Evolutionary conservation across 1,139 yeast genomes (phyloP), one percentile per base, ranked within the genome.

Genomic region (Pneumocystis wakefieldiae): DNA sequence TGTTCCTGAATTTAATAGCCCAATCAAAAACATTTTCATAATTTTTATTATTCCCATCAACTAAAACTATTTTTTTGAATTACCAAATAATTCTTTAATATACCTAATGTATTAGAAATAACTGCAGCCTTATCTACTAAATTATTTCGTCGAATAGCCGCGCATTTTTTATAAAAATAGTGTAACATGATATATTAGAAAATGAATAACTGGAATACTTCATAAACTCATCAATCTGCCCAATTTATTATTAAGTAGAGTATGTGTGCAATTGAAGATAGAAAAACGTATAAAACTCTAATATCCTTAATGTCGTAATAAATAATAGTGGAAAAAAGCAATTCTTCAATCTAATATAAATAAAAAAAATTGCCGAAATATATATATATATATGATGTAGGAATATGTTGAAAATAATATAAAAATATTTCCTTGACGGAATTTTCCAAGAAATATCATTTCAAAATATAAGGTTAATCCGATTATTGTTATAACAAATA

Each of bases 121-220:
- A 62, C 85, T 82, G n/a, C 67, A 83, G 81, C 66, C 85, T 82
- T 64, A 28, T 28, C 29, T 28, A 28, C 4, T n/a, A n/a, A n/a
- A 28, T 28, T 28, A 28, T 28, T 28, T 28, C 4, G 29, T 4
- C 29, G 29, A 28, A 28, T 28, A 28, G 4, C 29, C 4, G 4
- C 29, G 2, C 29, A 28, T 28, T 28, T 28, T 28, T 4, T 4
- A 85, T 81, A 62, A 87, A 78, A 35, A 87, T 82, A 1, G 97
- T 96, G 73, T 89, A 96, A 8, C 90, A 79, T 38, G 85, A 86
- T 62, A 79, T 82, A 32, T 76, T 76, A 19, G 81, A 80, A 71
- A 83, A 88, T 36, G 86, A 76, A 53, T 86, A 94, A 73, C 91
- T 90, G 64, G 91, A 83, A 72, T 90, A 92, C 55, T 90, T 85